Base-by-base conservation (phyloP, 176 grass and related monocot species). In the Phragmites australis region DNA sequence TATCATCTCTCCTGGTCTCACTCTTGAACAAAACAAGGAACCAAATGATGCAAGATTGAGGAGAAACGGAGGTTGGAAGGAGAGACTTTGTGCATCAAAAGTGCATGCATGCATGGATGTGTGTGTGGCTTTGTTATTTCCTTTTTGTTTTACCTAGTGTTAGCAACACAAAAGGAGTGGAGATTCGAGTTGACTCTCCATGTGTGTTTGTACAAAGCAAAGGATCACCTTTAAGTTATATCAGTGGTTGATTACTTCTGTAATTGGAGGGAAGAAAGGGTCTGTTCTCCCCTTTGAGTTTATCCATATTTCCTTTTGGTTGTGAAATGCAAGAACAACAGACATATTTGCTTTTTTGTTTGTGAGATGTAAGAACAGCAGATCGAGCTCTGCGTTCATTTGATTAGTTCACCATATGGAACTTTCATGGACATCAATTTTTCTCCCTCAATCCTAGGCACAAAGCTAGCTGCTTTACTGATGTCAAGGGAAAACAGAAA, bases 151-250 rank as follows among this genome's bases (percentile, higher is more conserved):
- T 23, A 59, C 15, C 79, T 82, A 71, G 49, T 76, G 78, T 61
- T 86, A 79, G 88, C 53, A 75, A 79, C 75, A 82, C 75, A 64
- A 69, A 79, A 69, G 74, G 77, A 81, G 46, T 81, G 82, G 82
- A 81, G 82, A 16, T 62, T 81, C 77, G 77, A 72, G 87, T 70
- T 89, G 87, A 71, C 42, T 72, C 87, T 89, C 77, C 83, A 77
- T 77, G 83, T 85, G 78, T 89, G 83, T 86, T 85, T 89, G 88
- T 89, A 86, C 78, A 89, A 82, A 89, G 54, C 60, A 70, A 70
- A 82, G 50, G 54, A 80, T 49, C 76, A 63, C 53, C 50, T 72
- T 55, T 60, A 68, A 85, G 82, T 60, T 72, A 85, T 70, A 64
- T 82, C 59, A 74, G 65, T 80, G 42, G 50, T 80, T 75, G 69